A percentile compares a stretch with the other conserved stretches of the same genome.
phyloP scores from a whole-genome alignment of 768 basidiomycete genomes.

The Tephrocybe sp. region DNA sequence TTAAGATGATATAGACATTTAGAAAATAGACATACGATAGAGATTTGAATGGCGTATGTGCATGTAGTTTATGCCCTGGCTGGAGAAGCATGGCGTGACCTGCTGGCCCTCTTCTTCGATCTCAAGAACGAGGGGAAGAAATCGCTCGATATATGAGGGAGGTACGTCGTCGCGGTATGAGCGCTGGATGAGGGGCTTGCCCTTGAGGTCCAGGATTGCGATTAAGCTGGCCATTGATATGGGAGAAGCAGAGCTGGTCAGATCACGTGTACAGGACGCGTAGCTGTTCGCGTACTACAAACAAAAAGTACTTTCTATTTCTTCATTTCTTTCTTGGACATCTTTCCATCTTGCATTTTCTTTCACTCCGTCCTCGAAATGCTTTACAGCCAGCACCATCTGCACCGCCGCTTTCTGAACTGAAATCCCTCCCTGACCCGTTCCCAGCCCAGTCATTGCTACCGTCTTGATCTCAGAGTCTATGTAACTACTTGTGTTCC shows the following conservation, averaged over 20 bases:
- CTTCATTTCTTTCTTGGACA: not conserved
- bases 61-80: slow-evolving; percentile 96
- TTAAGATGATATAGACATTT: not conserved
- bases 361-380: not conserved
- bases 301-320: not conserved
- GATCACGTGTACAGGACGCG: slow-evolving; percentile 11
- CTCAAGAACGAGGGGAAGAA: slow-evolving; percentile 89
- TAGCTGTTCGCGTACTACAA: no score
- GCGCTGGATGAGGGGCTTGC: slow-evolving; percentile 95
- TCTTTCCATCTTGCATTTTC: not conserved
- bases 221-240: slow-evolving; percentile 59
- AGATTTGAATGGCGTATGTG: slow-evolving; percentile 98
- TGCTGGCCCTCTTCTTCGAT: slow-evolving; percentile 97
- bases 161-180: slow-evolving; percentile 97
- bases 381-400: not conserved
- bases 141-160: slow-evolving; percentile 84
- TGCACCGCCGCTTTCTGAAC: not conserved
- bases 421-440: not conserved
- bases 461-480: not conserved
- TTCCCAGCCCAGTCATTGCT: not conserved
- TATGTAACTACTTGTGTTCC: not conserved
- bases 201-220: slow-evolving; percentile 97
- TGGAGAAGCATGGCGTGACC: slow-evolving; percentile 94
- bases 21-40: slow-evolving; percentile 63
- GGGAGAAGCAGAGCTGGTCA: no score